Evolutionary conservation across 306 rosid genomes (phyloP).

Genomic region (Cucurbita argyrosperma): DNA sequence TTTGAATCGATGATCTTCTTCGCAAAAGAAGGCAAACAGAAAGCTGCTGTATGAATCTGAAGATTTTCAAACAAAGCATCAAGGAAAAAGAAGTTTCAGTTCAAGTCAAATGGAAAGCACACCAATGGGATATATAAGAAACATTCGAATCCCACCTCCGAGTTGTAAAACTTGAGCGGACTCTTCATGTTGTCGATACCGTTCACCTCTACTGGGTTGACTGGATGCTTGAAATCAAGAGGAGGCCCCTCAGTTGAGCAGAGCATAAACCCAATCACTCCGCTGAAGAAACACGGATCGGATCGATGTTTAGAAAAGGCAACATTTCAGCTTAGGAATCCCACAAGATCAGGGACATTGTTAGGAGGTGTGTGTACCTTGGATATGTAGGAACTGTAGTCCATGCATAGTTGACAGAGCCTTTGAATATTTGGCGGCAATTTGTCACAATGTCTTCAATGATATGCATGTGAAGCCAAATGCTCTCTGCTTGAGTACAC

Average conservation of each 20-base stretch:
- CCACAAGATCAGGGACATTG: background rate
- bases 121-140: background rate
- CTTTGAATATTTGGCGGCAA: conserved; percentile 84
- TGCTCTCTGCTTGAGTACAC: conserved; percentile 97
- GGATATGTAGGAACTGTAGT: conserved; percentile 98
- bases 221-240: conserved; percentile 88
- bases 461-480: conserved; percentile 97
- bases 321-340: background rate
- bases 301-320: background rate
- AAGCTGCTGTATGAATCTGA: conserved; percentile 87
- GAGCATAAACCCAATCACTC: conserved; percentile 98
- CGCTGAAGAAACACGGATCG: conserved; percentile 43
- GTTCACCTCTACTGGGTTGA: conserved; percentile 50
- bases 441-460: conserved; percentile 74
- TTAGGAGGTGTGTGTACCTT: conserved; percentile 26
- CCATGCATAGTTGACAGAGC: conserved; percentile 96
- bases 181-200: conserved; percentile 15
- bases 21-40: conserved; percentile 95
- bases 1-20: conserved; percentile 59
- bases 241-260: conserved; percentile 94
- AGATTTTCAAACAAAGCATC: conserved; percentile 2
- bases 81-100: background rate
- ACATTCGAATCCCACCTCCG: conserved; percentile 40
- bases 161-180: conserved; percentile 80
- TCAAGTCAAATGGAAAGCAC: background rate